Evolutionary conservation across 768 basidiomycete species (phyloP).

Genomic region (Leccinum uliginosum): DNA sequence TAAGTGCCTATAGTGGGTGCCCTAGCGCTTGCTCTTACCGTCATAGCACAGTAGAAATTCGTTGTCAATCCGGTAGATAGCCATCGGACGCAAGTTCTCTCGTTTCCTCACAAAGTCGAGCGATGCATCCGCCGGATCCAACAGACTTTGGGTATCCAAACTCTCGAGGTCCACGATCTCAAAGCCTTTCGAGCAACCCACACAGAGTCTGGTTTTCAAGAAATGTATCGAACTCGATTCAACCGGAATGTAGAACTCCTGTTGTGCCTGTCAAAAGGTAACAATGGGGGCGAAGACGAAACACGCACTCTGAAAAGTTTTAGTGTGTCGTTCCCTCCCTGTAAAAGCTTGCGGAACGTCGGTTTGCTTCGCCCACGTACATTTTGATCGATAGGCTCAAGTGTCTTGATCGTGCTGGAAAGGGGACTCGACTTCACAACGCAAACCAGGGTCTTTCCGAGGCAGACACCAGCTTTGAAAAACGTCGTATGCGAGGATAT

Average conservation of each 20-base stretch:
- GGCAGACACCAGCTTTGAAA: conserved; percentile 94
- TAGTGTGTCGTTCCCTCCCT: conserved; percentile 92
- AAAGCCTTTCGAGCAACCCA: conserved; percentile 95
- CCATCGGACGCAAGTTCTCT: conserved; percentile 88
- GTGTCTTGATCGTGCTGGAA: conserved; percentile 94
- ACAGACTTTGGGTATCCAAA: conserved; percentile 90
- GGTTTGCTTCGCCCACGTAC: conserved; percentile 75
- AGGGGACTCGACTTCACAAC: conserved; percentile 94
- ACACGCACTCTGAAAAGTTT: conserved; percentile 77
- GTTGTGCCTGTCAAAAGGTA: background rate
- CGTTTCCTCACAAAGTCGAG: conserved; percentile 91
- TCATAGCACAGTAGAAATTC: conserved; percentile 98
- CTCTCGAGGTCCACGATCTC: conserved; percentile 98
- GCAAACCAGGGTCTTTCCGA: conserved; percentile 89
- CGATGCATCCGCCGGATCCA: conserved; percentile 88
- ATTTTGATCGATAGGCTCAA: conserved; percentile 93
- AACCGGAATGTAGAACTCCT: conserved; percentile 99
- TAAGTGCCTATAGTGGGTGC: conserved; percentile 4
- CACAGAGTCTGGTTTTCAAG: conserved; percentile 94
- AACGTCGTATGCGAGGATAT: conserved; percentile 96
- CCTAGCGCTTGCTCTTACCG: conserved; percentile 47
- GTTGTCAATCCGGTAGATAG: conserved; percentile 94
- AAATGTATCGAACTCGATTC: conserved; percentile 97
- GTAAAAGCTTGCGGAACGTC: conserved; percentile 91
- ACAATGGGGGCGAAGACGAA: background rate